These are phyloP conservation scores for Scheffersomyces stambukii DNA, from an alignment of 1,139 yeast genomes.

Conservation along the genomic window DNA sequence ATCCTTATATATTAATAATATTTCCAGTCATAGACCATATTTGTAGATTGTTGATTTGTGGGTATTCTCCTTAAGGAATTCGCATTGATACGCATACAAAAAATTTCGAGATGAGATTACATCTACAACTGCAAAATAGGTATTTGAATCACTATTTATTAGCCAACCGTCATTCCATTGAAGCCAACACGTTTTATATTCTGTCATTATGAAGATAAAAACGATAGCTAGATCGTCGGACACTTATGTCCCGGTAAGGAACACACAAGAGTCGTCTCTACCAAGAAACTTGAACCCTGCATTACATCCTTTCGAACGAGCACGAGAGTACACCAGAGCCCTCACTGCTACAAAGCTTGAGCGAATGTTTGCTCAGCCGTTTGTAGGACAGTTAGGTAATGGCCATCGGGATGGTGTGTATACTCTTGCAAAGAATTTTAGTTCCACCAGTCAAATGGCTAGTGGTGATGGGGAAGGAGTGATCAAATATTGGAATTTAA, in stretches of 20 bases:
- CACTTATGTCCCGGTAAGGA: conserved; percentile 85
- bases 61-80: too few relatives aligned
- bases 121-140: too few relatives aligned
- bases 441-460: conserved; percentile 69
- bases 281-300: conserved; percentile 94
- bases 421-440: conserved; percentile 74
- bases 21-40: too few relatives aligned
- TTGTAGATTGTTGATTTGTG: too few relatives aligned
- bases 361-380: conserved; percentile 96
- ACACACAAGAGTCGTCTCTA: conserved; percentile 80
- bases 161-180: too few relatives aligned
- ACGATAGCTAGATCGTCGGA: conserved; percentile 90
- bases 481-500: conserved; percentile 87
- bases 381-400: conserved; percentile 88
- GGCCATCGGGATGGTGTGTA: conserved; percentile 98
- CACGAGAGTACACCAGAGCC: conserved; percentile 93
- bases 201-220: conserved; percentile 74
- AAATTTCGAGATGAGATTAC: too few relatives aligned
- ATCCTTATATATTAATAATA: too few relatives aligned
- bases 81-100: too few relatives aligned
- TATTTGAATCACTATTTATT: too few relatives aligned
- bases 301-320: conserved; percentile 93
- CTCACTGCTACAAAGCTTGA: conserved; percentile 93
- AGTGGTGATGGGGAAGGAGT: conserved; percentile 96
- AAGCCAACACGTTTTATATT: too few relatives aligned